Base-by-base conservation (phyloP, 2,329 filamentous ascomycete species). In the Paraphoma chrysanthemicola region DNA sequence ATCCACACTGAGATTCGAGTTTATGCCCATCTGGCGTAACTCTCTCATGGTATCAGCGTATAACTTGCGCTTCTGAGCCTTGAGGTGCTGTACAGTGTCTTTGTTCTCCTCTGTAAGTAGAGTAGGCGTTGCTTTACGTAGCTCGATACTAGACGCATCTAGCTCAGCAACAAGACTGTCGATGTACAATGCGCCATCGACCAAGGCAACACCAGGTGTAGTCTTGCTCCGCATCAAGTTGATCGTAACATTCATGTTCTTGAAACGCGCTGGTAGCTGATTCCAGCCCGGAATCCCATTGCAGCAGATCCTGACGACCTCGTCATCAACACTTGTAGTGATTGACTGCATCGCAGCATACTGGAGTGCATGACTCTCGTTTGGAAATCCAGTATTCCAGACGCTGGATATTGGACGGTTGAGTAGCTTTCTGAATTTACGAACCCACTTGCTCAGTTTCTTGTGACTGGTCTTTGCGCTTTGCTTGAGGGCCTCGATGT, bases 391-490 rank as follows among this genome's bases (percentile, higher is more conserved):
- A 23, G 67, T 51, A 16, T 51, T 67, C 31, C 79, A 64, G 28
- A 96, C 81, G 0, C 81, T 76, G 53, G 88, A 88, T 69, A 94
- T 88, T 5, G 93, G 87, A 72, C 93, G 90, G 17, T 88, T 88
- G 16, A 99, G 83, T 10, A 96, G 78, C 16, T 84, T 84, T 42
- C 95, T 88, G 78, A 97, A 99, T 78, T 97, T 98, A 53, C 92
- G 86, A 44, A 99, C 90, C 36, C 97, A 82, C 66, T 91, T 91
- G 80, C 97, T 97, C 1, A 99, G 85, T 76, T 97, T 97, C 68
- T 90, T 87, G 72, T 99, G 95, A 17, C 93, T 97, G 57, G 89
- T 90, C 67, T 90, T 89, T 1, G 95, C 93, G 75, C 94, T 98
- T 71, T 97, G 93, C 63, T 89, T 87, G 14, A 99, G 81, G 1